phyloP scores from a whole-genome alignment of 176 grass and related monocot genomes.

The Aegilops speltoides region DNA sequence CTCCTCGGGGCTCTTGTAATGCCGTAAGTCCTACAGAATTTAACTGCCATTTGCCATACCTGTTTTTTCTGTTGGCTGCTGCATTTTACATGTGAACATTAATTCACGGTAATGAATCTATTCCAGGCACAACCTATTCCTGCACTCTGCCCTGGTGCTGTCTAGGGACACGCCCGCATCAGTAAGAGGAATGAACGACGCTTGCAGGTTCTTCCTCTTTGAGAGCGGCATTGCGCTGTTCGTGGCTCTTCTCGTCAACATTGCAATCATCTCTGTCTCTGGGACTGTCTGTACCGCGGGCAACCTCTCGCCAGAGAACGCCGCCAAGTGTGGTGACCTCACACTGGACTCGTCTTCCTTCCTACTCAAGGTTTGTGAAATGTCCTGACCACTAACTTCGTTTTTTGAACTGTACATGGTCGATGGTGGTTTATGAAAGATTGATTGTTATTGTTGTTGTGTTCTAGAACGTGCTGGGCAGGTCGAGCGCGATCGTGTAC shows the following conservation, averaged over 20 bases:
- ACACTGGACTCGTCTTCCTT: conserved; percentile 75
- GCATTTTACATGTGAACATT: not conserved
- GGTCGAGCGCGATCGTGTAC: conserved; percentile 71
- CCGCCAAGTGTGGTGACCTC: conserved; percentile 53
- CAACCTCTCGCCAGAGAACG: conserved; percentile 42
- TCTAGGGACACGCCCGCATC: conserved; percentile 75
- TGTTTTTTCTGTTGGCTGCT: not conserved
- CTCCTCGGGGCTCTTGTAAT: conserved; percentile 83
- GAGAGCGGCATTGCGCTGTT: conserved; percentile 87
- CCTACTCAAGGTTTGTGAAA: conserved; percentile 57
- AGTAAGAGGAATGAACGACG: conserved; percentile 68
- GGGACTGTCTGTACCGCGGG: conserved; percentile 55
- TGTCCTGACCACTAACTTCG: not conserved
- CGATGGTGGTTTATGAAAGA: not conserved
- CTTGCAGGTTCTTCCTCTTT: conserved; percentile 64
- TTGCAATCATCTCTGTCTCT: conserved; percentile 68
- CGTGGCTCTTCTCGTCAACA: conserved; percentile 88
- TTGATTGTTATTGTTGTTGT: not conserved
- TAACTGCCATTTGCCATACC: not conserved
- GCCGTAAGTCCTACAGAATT: conserved; percentile 49
- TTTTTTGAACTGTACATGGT: not conserved
- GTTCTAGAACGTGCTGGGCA: conserved; percentile 83
- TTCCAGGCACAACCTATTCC: conserved; percentile 80
- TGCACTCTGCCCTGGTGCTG: conserved; percentile 88
- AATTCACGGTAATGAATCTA: not conserved